Evolutionary conservation across 2,329 filamentous ascomycete species (phyloP), one percentile per base, ranked within the genome.

Genomic region (Hypoxylon rubiginosum): DNA sequence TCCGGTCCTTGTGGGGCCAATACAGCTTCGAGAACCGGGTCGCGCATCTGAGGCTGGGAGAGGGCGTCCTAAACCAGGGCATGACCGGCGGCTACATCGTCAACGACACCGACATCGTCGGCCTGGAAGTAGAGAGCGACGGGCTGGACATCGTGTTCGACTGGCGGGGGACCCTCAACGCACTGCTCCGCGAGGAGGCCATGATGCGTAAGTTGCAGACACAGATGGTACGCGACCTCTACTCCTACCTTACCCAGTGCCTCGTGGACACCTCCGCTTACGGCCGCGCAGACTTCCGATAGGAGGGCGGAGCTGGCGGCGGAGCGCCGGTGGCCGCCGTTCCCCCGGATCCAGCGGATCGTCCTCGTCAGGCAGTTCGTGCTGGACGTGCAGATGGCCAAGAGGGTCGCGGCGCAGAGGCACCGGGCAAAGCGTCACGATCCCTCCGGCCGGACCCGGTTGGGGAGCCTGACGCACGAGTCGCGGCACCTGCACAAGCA

Each of bases 11-110:
- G 10, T 70, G 68, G 68, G 34, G 54, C 43, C 62, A 66, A 13
- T 70, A 70, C 43, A 43, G 59, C 53, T 68, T 70, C 36, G 68
- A 70, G 36, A 70, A 70, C 49, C 62, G 62, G 15, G 65, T 68
- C 4, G 65, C 68, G 17, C 68, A 70, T 24, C 53, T 70, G 8
- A 58, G 68, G 41, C 26, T 70, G 9, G 68, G 65, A 2, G 68
- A 70, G 24, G 68, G 68, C 6, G 41, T 70, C 24, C 48, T 70
- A 7, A 68, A 60, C 19, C n/a, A 59, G 43, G 68, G 68, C 2
- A 68, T 70, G 57, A 59, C 65, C 13, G 68, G 63, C 7, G 68
- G 68, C 1, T 64, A 66, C 32, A 64, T 70, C 15, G 62, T 70
- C 53, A 70, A 70, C 21, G 68, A 70, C 19, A 70, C 68, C 2